Percentiles rank a stretch among this genome's conserved stretches.
phyloP scores from a whole-genome alignment of 2,329 filamentous ascomycete species.

The Aspergillus bombycis region DNA sequence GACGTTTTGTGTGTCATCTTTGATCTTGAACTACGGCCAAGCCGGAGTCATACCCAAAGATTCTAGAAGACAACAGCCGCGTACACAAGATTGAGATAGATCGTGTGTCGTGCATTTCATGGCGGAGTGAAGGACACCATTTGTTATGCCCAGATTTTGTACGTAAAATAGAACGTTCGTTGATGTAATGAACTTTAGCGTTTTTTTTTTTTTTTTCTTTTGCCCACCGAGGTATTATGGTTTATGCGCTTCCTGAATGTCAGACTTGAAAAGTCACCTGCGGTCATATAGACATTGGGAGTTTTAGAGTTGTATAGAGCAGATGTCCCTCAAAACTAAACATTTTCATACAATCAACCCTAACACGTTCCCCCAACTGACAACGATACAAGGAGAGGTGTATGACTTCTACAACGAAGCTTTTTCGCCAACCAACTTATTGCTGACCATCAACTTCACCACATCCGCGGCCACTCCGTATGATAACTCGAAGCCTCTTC shows the following conservation, averaged over 20 bases:
- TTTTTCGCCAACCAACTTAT: slow-evolving; percentile 26
- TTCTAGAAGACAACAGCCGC: slow-evolving; percentile 21
- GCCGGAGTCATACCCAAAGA: not conserved
- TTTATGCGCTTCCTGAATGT: not conserved
- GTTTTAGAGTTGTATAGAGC: not conserved
- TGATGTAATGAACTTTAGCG: slow-evolving; percentile 25
- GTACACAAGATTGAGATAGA: slow-evolving; percentile 27
- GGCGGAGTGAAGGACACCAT: slow-evolving; percentile 31
- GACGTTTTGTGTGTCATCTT: slow-evolving; percentile 24
- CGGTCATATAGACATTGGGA: not conserved
- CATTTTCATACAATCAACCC: not conserved
- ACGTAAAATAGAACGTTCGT: slow-evolving; percentile 32
- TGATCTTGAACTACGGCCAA: slow-evolving; percentile 10
- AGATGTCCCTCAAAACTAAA: not conserved
- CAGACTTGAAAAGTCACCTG: not conserved
- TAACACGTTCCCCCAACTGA: too few species aligned
- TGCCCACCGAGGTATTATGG: not conserved
- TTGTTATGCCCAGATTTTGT: slow-evolving; percentile 35
- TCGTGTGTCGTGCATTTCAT: slow-evolving; percentile 31
- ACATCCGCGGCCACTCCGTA: slow-evolving; percentile 62
- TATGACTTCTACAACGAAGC: slow-evolving; percentile 23
- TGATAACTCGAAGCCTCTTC: slow-evolving; percentile 64
- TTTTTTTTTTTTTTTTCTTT: slow-evolving; percentile 15
- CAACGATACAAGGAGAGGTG: not conserved
- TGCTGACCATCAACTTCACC: slow-evolving; percentile 40